Percentiles rank a stretch among this genome's conserved stretches.
These are phyloP conservation scores for Carallia brachiata DNA, from an alignment of 345 rosid species.

Conservation along the genomic window DNA sequence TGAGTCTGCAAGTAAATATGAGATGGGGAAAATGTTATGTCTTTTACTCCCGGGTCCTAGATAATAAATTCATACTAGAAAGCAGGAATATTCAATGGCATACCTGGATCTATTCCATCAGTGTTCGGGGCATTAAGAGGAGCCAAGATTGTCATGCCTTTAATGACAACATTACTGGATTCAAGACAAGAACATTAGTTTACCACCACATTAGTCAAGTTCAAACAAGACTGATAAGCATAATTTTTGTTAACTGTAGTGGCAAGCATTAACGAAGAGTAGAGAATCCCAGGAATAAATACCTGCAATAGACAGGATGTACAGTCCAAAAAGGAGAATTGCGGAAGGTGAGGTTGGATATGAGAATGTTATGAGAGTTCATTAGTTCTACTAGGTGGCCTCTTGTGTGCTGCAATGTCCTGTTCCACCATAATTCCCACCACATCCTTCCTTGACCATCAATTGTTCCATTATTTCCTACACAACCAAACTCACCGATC, in stretches of 20 bases:
- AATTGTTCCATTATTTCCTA: conserved; percentile 89
- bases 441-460: conserved; percentile 98
- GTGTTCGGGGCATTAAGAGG: conserved; percentile 97
- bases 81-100: neutral
- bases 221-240: neutral
- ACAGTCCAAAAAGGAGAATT: conserved; percentile 97
- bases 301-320: conserved; percentile 98
- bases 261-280: neutral
- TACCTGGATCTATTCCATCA: conserved; percentile 97
- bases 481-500: conserved; percentile 1
- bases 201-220: conserved; percentile 1
- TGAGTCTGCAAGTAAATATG: conserved; percentile 51
- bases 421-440: conserved; percentile 99
- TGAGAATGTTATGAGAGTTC: conserved; percentile 73
- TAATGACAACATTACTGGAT: conserved; percentile 80
- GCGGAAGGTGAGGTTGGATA: conserved; percentile 76
- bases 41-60: neutral
- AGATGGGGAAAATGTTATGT: neutral
- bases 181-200: conserved; percentile 15
- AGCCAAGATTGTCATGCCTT: conserved; percentile 82
- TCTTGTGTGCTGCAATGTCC: conserved; percentile 80
- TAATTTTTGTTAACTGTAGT: too few relatives aligned
- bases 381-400: conserved; percentile 88
- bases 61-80: neutral
- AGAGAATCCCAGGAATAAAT: neutral